Evolutionary conservation across 805 yeast genomes (phyloP).

Genomic region (Schwanniomyces sp.): DNA sequence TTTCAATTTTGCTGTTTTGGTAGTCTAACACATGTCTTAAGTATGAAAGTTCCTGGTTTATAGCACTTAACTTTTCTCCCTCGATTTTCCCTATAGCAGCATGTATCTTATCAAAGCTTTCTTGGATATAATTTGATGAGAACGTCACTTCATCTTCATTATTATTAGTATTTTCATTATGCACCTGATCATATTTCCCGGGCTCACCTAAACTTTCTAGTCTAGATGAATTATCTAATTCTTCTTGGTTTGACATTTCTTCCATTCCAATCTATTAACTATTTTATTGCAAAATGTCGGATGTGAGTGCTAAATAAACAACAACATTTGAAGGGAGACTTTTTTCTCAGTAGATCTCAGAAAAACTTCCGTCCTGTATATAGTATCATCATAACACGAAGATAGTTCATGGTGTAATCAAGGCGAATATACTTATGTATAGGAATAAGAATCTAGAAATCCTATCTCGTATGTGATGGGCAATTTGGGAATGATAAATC

Average conservation of each 20-base stretch:
- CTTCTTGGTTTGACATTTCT: constrained; percentile 8
- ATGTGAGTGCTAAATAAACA: constrained; percentile 2
- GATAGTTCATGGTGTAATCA: too few species aligned
- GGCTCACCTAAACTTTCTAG: constrained; percentile 6
- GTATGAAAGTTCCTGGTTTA: constrained; percentile 33
- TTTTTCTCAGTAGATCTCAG: constrained; percentile 6
- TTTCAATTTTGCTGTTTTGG: constrained; percentile 38
- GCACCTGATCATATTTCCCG: constrained; percentile 3
- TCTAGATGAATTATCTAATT: constrained; percentile 4
- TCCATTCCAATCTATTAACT: constrained; percentile 6
- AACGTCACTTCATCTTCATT: constrained; percentile 4
- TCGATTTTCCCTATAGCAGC: constrained; percentile 21
- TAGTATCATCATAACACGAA: background rate
- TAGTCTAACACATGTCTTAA: constrained; percentile 36
- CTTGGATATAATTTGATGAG: constrained; percentile 9
- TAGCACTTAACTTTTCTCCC: constrained; percentile 19
- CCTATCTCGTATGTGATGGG: background rate
- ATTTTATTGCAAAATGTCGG: constrained; percentile 13
- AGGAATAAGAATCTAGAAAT: too few species aligned
- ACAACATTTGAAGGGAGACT: constrained; percentile 8
- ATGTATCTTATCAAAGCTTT: constrained; percentile 9
- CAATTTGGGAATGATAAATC: background rate
- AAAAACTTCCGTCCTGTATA: background rate
- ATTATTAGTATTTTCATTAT: constrained; percentile 1
- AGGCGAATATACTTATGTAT: too few species aligned